Evolutionary conservation across 2,329 filamentous ascomycete genomes (phyloP).

Genomic region (Aspergillus texensis): DNA sequence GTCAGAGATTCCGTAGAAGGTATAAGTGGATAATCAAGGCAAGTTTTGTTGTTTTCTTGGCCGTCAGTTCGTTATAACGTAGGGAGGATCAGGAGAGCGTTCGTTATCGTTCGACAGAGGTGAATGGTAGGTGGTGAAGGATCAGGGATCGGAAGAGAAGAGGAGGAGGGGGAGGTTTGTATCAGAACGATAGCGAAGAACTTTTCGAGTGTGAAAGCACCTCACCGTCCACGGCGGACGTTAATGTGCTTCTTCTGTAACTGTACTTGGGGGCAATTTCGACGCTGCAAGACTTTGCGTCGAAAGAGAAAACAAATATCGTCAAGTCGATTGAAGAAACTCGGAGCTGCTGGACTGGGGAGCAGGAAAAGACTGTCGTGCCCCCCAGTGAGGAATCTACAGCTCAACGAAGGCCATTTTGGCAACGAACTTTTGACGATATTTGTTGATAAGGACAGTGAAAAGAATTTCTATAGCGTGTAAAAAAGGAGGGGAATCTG

Average conservation of each 20-base stretch:
- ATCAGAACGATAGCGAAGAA: conserved; percentile 12
- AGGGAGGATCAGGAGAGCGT: background rate
- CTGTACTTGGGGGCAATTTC: conserved; percentile 60
- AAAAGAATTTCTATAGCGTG: conserved; percentile 16
- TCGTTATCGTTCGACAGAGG: conserved; percentile 20
- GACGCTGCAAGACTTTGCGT: conserved; percentile 52
- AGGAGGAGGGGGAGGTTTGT: conserved; percentile 16
- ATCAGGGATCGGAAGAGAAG: conserved; percentile 17
- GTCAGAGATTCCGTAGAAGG: conserved; percentile 20
- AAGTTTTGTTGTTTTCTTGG: conserved; percentile 13
- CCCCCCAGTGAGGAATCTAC: conserved; percentile 85
- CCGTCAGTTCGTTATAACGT: conserved; percentile 21
- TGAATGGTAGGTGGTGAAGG: conserved; percentile 14
- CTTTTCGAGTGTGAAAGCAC: conserved; percentile 35
- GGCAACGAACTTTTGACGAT: conserved; percentile 74
- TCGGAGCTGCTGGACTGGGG: conserved; percentile 88
- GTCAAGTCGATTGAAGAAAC: conserved; percentile 56
- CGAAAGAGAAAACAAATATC: conserved; percentile 59
- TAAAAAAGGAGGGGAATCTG: conserved; percentile 25
- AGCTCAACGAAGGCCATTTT: conserved; percentile 80
- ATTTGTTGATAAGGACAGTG: conserved; percentile 47
- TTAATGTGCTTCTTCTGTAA: conserved; percentile 41
- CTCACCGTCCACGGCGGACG: conserved; percentile 39
- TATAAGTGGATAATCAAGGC: conserved; percentile 6
- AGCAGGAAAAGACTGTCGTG: conserved; percentile 59